Evolutionary conservation across 2,329 filamentous ascomycete species (phyloP).

Genomic region (Colletotrichum liaoningense): DNA sequence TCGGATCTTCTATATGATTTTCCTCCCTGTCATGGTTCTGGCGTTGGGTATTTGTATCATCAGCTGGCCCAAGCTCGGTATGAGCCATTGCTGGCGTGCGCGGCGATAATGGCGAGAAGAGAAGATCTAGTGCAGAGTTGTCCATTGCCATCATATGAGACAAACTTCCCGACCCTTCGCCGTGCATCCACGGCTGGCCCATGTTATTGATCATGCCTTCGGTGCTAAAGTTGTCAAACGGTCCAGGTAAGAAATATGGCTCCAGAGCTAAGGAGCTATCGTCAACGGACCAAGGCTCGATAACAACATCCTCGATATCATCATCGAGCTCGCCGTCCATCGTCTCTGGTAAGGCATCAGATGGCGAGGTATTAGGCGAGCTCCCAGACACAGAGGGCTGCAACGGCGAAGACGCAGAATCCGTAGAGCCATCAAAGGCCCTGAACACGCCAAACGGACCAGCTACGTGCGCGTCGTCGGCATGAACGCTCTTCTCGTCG

Average conservation of each 20-base stretch:
- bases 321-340: not conserved
- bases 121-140: not conserved
- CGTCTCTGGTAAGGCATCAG: not conserved
- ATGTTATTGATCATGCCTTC: constrained; percentile 1
- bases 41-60: not conserved
- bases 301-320: not conserved
- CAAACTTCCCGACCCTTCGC: constrained; percentile 1
- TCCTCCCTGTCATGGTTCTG: not conserved
- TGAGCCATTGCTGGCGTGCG: not conserved
- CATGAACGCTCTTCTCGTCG: constrained; percentile 27
- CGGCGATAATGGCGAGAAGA: not conserved
- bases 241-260: not conserved
- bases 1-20: not conserved
- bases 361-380: not conserved
- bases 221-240: not conserved
- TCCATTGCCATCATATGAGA: constrained; percentile 14
- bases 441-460: constrained; percentile 37
- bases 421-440: not conserved
- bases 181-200: constrained; percentile 13
- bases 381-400: not conserved
- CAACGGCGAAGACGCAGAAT: not conserved
- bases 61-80: not conserved
- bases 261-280: not conserved
- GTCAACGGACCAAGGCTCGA: constrained; percentile 18
- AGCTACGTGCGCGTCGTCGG: constrained; percentile 11